Evolutionary conservation across 2,329 filamentous ascomycete species (phyloP), one percentile per base, ranked within the genome.

Genomic region (Epicoccum sorghinum): DNA sequence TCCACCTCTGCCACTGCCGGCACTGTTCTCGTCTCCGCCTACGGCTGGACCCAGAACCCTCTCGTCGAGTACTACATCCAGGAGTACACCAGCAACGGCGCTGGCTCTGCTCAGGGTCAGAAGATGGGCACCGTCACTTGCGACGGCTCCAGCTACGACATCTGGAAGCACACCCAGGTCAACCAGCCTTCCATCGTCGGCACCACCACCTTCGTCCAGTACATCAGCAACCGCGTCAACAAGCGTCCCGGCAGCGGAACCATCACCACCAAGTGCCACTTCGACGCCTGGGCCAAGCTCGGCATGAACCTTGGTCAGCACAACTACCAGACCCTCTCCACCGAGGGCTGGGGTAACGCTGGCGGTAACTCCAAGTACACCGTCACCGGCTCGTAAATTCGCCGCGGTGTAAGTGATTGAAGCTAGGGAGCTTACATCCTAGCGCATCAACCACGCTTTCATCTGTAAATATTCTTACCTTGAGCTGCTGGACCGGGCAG

Each of bases 41-140:
- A 86, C 60, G 83, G 83, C 29, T 86, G 83, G 82, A 82, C 79
- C 4, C 75, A 67, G 3, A 77, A 76, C 65, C 80, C 80, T 7
- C 52, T 69, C 9, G 47, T 69, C 80, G 83, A 72, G 76, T 81
- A 77, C 80, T 84, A 64, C 70, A 78, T 79, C 38, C 80, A 79
- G 48, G 78, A 78, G 38, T 79, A 82, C 60, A 76, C 79, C 12
- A 75, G 70, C 59, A 76, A 79, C 61, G 79, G 75, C 8, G 75
- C 59, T 7, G 67, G 67, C 7, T 65, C 62, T n/a, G 63, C 65
- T 2, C 63, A 71, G 46, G 65, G 70, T 49, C 53, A 58, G 27
- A 68, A 65, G 47, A 49, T 69, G 43, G 67, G 69, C 41, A 52
- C 57, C 7, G 62, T 72, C 3, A 66, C 60, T 8, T 66, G 64